Conservation (phyloP, 1,284 basidiomycete species). For the Apiotrichum sp. region DNA sequence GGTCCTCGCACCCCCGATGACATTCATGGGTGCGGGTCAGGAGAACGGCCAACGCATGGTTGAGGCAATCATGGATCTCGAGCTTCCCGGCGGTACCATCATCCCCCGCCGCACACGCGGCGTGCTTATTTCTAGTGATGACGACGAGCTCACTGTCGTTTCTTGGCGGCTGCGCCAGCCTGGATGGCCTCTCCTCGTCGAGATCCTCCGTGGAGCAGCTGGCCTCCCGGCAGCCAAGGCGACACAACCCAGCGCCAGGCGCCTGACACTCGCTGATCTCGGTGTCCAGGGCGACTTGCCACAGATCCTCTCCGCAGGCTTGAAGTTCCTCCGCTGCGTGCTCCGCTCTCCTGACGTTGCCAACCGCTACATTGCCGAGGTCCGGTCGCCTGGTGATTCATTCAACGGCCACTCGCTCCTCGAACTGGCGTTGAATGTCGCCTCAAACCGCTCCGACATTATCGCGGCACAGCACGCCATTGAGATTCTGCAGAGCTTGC, state of each 20-base stretch:
- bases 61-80: constrained; percentile 22
- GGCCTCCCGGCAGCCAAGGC: constrained; percentile 20
- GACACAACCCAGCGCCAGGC: background rate
- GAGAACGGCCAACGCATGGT: constrained; percentile 26
- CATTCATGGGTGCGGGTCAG: constrained; percentile 17
- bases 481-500: constrained; percentile 30
- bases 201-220: constrained; percentile 30
- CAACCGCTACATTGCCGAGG: constrained; percentile 1
- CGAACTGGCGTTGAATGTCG: constrained; percentile 25
- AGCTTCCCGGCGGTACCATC: constrained; percentile 33
- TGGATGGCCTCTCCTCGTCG: constrained; percentile 32
- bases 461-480: constrained; percentile 24
- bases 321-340: constrained; percentile 26
- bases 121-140: constrained; percentile 12
- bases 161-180: constrained; percentile 25
- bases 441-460: constrained; percentile 10
- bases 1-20: constrained; percentile 8
- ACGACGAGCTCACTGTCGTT: constrained; percentile 15
- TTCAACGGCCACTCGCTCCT: constrained; percentile 22
- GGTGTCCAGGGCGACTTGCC: constrained; percentile 23
- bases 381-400: background rate
- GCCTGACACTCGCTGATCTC: constrained; percentile 28
- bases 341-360: constrained; percentile 22
- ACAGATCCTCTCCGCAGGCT: constrained; percentile 24
- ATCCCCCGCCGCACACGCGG: constrained; percentile 31